phyloP scores from a whole-genome alignment of 176 grass and related monocot species.

The Panicum miliaceum region DNA sequence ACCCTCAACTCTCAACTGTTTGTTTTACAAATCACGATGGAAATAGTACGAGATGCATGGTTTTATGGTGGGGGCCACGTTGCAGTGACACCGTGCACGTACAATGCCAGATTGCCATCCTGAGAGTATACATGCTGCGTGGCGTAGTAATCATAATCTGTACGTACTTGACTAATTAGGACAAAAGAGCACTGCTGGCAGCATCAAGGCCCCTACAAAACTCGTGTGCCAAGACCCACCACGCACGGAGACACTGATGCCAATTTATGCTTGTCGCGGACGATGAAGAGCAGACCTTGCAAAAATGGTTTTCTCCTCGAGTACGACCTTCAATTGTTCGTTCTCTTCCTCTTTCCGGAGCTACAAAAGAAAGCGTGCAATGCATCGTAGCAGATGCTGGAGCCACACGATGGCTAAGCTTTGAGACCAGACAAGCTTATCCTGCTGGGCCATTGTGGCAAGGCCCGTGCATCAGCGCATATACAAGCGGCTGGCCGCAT shows the following conservation, averaged over 20 bases:
- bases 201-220: not conserved
- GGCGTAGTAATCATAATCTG: not conserved
- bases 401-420: conserved; percentile 2
- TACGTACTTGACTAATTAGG: not conserved
- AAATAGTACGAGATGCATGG: not conserved
- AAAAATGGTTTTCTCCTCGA: not conserved
- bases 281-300: not conserved
- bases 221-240: not conserved
- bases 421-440: not conserved
- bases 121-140: not conserved
- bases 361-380: not conserved
- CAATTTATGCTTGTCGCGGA: not conserved
- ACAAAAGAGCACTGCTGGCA: not conserved
- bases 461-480: not conserved
- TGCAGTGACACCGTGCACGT: not conserved
- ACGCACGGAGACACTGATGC: not conserved
- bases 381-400: not conserved
- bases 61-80: not conserved
- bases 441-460: not conserved
- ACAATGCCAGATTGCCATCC: not conserved
- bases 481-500: not conserved
- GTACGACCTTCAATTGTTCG: not conserved
- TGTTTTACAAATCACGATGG: not conserved
- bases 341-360: not conserved
- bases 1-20: not conserved